phyloP scores from a whole-genome alignment of 306 rosid genomes.

The Cicer chorassanicum region DNA sequence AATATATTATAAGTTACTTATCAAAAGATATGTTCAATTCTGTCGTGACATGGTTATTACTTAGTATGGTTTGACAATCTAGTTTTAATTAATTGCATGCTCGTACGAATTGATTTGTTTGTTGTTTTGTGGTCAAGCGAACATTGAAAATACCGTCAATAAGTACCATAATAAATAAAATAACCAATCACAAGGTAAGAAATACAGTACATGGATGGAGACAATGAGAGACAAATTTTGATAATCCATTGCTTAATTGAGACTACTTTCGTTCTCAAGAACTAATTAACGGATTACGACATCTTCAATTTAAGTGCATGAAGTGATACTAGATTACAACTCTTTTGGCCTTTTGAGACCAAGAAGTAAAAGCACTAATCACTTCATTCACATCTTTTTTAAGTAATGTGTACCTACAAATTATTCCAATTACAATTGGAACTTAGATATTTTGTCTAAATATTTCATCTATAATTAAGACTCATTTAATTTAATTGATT shows the following conservation, averaged over 20 bases:
- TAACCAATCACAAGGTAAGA: not conserved
- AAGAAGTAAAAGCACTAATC: slow-evolving; percentile 31
- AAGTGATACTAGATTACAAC: slow-evolving; percentile 12
- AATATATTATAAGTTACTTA: slow-evolving; percentile 36
- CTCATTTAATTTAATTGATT: no score
- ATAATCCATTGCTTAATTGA: not conserved
- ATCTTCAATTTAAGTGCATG: slow-evolving; percentile 6
- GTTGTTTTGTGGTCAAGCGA: slow-evolving; percentile 39
- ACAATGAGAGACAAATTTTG: not conserved
- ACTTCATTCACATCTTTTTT: slow-evolving; percentile 7
- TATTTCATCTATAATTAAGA: no score
- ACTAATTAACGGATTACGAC: slow-evolving; percentile 11
- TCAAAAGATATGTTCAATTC: slow-evolving; percentile 19
- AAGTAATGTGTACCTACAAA: no score
- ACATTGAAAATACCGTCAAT: slow-evolving; percentile 37
- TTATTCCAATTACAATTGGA: no score
- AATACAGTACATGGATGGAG: not conserved
- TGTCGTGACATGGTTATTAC: slow-evolving; percentile 22
- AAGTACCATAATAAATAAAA: not conserved
- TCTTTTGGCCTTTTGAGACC: slow-evolving; percentile 2
- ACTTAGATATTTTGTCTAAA: no score
- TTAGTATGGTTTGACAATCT: not conserved
- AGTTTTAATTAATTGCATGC: slow-evolving; percentile 16
- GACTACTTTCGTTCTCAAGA: not conserved
- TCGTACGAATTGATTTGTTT: slow-evolving; percentile 11